Conservation (phyloP, 2,329 filamentous ascomycete species). For the Trichoderma lentiforme region DNA sequence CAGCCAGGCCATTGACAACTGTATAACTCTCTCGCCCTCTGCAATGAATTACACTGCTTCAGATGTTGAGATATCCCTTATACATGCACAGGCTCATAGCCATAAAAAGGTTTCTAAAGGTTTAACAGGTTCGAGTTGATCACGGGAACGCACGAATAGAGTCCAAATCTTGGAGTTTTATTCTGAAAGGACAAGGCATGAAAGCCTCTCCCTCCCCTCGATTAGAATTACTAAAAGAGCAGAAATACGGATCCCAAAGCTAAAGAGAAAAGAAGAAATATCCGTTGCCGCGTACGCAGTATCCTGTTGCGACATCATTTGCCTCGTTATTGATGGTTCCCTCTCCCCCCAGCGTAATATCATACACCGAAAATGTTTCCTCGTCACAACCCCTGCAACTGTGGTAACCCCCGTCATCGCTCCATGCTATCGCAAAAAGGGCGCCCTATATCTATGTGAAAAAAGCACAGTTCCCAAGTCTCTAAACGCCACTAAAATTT, state of each 20-base stretch:
- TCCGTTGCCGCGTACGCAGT: not conserved
- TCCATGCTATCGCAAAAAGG: not conserved
- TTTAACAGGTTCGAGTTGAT: not conserved
- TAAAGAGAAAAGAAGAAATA: not conserved
- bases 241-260: not conserved
- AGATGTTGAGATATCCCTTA: not conserved
- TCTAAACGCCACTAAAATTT: conserved; percentile 17
- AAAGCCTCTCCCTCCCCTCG: not conserved
- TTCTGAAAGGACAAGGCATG: not conserved
- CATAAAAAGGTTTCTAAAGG: not conserved
- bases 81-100: no score
- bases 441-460: not conserved
- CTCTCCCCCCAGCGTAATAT: not conserved
- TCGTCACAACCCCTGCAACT: not conserved
- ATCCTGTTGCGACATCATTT: conserved; percentile 7
- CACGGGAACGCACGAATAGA: not conserved
- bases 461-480: not conserved
- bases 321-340: not conserved
- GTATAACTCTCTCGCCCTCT: not conserved
- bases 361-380: conserved; percentile 12
- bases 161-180: not conserved
- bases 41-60: not conserved
- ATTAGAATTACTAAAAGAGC: conserved; percentile 11
- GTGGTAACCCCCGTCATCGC: not conserved
- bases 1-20: not conserved